These are phyloP conservation scores for Remersonia thermophila DNA, from an alignment of 2,329 filamentous ascomycete species.

Conservation along the genomic window DNA sequence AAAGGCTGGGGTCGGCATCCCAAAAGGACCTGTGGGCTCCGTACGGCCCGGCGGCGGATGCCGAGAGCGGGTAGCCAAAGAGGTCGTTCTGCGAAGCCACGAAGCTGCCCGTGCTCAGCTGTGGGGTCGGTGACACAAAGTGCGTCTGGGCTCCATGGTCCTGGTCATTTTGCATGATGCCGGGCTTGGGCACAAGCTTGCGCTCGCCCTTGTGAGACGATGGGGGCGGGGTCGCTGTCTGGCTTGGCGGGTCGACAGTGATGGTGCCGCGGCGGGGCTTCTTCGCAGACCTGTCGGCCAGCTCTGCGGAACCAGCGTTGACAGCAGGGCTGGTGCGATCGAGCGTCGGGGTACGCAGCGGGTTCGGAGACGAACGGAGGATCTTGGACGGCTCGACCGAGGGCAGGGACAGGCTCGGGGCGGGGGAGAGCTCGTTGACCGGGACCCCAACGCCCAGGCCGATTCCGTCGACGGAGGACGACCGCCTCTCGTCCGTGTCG, in stretches of 20 bases:
- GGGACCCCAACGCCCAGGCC: constrained; percentile 44
- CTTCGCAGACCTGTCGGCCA: constrained; percentile 27
- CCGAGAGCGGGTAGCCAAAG: constrained; percentile 50
- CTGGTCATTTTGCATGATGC: constrained; percentile 46
- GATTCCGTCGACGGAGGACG: constrained; percentile 38
- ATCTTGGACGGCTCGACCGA: constrained; percentile 47
- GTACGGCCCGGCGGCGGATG: constrained; percentile 37
- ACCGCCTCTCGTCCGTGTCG: constrained; percentile 32
- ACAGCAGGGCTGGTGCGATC: constrained; percentile 19
- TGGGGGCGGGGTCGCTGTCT: constrained; percentile 49
- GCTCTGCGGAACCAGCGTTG: constrained; percentile 12
- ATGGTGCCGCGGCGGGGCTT: constrained; percentile 33
- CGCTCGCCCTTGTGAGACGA: constrained; percentile 43
- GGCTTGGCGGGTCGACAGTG: constrained; percentile 27
- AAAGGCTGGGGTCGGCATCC: constrained; percentile 41
- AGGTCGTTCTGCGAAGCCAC: constrained; percentile 39
- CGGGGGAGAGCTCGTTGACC: constrained; percentile 47
- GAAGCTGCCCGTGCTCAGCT: constrained; percentile 35
- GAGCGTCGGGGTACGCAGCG: constrained; percentile 23
- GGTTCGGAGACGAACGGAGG: constrained; percentile 45
- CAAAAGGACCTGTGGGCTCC: constrained; percentile 37
- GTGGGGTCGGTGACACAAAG: constrained; percentile 34
- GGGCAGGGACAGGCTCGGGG: constrained; percentile 40
- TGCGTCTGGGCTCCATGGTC: constrained; percentile 40
- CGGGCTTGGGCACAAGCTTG: constrained; percentile 40